Evolutionary conservation across 495 filamentous ascomycete genomes (phyloP).

Genomic region (Hypoxylon fuscum): DNA sequence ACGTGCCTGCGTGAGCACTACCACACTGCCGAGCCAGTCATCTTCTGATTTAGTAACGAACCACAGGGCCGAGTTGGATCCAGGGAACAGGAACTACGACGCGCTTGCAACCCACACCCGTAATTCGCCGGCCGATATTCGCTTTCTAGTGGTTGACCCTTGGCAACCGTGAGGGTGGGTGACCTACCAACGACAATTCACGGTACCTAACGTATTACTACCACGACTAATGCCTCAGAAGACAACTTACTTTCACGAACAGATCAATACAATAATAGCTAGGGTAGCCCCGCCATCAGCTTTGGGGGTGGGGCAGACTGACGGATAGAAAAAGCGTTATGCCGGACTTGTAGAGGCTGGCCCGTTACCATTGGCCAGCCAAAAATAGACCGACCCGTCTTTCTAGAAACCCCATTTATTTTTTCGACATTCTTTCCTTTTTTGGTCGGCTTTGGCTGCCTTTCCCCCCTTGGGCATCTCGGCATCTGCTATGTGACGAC

Average conservation of each 20-base stretch:
- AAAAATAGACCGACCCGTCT: conserved; percentile 4
- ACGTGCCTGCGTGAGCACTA: conserved; percentile 38
- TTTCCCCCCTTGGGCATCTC: too few species aligned
- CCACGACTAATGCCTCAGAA: too few species aligned
- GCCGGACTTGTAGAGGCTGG: conserved; percentile 1
- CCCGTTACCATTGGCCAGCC: conserved; percentile 1
- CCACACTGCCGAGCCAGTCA: conserved; percentile 33
- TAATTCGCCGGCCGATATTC: conserved; percentile 5
- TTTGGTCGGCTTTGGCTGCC: conserved; percentile 14
- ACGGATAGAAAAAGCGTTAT: background rate
- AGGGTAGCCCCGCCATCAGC: too few species aligned
- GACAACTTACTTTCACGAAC: too few species aligned
- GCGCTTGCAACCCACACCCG: conserved; percentile 22
- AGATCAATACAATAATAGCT: too few species aligned
- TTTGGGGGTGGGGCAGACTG: background rate
- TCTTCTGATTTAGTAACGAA: conserved; percentile 24
- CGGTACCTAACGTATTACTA: too few species aligned
- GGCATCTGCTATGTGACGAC: too few species aligned
- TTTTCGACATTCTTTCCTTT: conserved; percentile 12
- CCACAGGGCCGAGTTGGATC: conserved; percentile 30
- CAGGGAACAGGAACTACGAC: conserved; percentile 33
- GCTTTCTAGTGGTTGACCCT: conserved; percentile 13
- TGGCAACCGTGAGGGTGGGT: conserved; percentile 1
- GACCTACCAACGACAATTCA: too few species aligned
- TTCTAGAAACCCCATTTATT: conserved; percentile 2